Evolutionary conservation across 257 asterid genomes (phyloP), one percentile per base, ranked within the genome.

Genomic region (Salvia splendens): DNA sequence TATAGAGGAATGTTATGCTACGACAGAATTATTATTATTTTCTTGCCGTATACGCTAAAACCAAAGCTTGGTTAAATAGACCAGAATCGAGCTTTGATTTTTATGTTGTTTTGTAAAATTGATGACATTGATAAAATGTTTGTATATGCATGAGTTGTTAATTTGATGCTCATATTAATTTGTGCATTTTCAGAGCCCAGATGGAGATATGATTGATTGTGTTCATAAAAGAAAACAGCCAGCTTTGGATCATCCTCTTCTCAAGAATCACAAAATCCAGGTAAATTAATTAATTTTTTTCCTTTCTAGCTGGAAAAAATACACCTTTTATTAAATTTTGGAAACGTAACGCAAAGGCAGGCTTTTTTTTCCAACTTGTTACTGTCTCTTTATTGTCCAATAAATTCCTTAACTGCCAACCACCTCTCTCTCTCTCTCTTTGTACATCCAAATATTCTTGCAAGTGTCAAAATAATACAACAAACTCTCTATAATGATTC

Each of bases 171-270:
- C 6, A 49, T 43, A 33, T 33, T 8, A 42, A 43, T 12, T 62
- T 54, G 14, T 20, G n/a, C 2, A 3, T 54, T 33, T 60, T 71
- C 84, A 93, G 99, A 93, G 99, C 86, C 88, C 99, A 48, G 99
- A 93, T 84, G 99, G 97, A 72, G 99, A 93, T 80, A 69, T 90
- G n/a, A 93, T 93, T 66, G 99, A 93, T 28, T 93, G 99, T 80
- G 96, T 93, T 66, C 97, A 86, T 60, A 88, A 81, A 80, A 86
- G 79, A 77, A 88, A 82, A 54, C 99, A 93, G 67, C 91, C 97
- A 70, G 99, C 97, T 67, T 71, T 93, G 7, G 99, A 93, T 78
- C 99, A 93, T 78, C 97, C 99, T 38, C 96, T 88, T 41, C 86
- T 93, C 42, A 86, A 86, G 87, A 80, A 88, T 77, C 99, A 93